Conservation (phyloP, 495 filamentous ascomycete species). For the Penicillium desertorum region DNA sequence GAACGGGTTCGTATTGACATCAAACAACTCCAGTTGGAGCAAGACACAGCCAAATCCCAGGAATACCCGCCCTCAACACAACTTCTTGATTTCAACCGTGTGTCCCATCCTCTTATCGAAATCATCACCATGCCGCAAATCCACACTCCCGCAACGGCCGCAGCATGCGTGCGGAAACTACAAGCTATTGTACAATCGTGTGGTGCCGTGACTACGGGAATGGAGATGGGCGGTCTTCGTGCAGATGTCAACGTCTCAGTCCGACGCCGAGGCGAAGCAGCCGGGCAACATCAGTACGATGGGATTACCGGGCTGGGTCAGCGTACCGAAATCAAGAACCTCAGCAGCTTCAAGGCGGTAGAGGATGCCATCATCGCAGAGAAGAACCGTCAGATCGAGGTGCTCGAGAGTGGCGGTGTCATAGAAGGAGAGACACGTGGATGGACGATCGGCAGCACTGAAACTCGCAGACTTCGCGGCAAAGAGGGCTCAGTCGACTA, state of each 20-base stretch:
- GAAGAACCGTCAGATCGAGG: constrained; percentile 77
- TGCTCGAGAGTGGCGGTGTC: constrained; percentile 74
- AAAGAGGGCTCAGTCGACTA: constrained; percentile 99
- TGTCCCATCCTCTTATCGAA: constrained; percentile 86
- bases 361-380: constrained; percentile 92
- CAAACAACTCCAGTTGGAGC: constrained; percentile 93
- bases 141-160: constrained; percentile 78
- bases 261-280: constrained; percentile 48
- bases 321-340: constrained; percentile 95
- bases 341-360: constrained; percentile 90
- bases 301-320: constrained; percentile 68
- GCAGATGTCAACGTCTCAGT: constrained; percentile 97
- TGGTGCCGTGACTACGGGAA: constrained; percentile 79
- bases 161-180: constrained; percentile 83
- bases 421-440: constrained; percentile 89
- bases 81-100: constrained; percentile 91
- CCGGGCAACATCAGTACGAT: constrained; percentile 50
- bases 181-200: constrained; percentile 78
- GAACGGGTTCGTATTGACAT: constrained; percentile 70
- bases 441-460: constrained; percentile 80
- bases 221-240: constrained; percentile 88
- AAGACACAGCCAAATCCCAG: constrained; percentile 94
- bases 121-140: constrained; percentile 91
- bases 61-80: constrained; percentile 69
- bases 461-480: constrained; percentile 71